Evolutionary conservation across 2,329 filamentous ascomycete species (phyloP), one percentile per base, ranked within the genome.

Genomic region (Microdochium bolleyi): DNA sequence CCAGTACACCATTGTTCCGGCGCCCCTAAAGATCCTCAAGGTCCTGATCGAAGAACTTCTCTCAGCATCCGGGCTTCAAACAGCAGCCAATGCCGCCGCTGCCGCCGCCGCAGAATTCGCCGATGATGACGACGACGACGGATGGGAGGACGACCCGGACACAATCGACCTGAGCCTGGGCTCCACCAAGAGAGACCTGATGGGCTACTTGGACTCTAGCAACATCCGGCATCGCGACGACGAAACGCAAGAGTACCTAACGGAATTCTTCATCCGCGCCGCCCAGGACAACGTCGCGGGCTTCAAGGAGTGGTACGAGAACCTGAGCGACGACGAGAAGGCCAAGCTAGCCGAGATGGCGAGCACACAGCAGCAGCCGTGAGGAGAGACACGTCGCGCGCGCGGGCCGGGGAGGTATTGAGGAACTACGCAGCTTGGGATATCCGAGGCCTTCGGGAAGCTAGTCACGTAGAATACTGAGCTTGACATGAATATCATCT

Each of bases 1-100:
- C 66, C 85, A 87, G 66, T 97, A 87, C 73, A 96, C 91, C 5
- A 83, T 88, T 55, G 84, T 99, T 54, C 83, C 92, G 0, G 92
- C 92, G 0, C 85, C 89, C 1, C 79, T 99, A 64, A 99, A 99
- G 74, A 96, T 99, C 55, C 74, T 97, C 70, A 99, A 99, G 75
- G 87, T 97, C 3, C 82, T 99, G 9, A 87, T 97, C 49, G 90
- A 96, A 64, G 94, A 99, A 71, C 82, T 99, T 2, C 77, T 88
- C 5, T 90, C 89, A 0, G 89, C 91, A 1, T 85, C 88, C 3
- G 89, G 89, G 24, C 71, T 73, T n/a, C 71, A 75, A 55, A 73
- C 73, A 49, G 79, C 83, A 50, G 75, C 84, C 1, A 80, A 82
- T 1, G 81, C 82, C 0, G 85, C 83, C 0, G 79, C 82, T 0